Conservation (phyloP, 371 early-diverging fungal species). For the Mycotypha africana region DNA sequence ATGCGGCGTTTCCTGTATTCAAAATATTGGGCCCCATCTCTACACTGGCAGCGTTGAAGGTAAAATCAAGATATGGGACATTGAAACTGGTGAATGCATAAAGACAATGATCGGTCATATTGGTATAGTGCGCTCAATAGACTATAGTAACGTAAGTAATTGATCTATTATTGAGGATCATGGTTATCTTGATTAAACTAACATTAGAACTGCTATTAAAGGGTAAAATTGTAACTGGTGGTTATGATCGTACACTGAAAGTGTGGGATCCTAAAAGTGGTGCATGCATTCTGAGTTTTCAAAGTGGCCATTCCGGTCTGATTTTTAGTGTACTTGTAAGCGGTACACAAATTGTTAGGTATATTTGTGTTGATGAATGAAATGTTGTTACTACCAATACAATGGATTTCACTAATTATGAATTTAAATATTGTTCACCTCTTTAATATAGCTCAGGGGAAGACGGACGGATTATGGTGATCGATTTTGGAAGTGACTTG, state of each 20-base stretch:
- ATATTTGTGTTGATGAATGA: too few species aligned
- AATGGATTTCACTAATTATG: neutral
- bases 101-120: slow-evolving; percentile 79
- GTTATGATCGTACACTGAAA: slow-evolving; percentile 92
- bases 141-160: slow-evolving; percentile 54
- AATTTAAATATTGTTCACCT: neutral
- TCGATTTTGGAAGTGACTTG: slow-evolving; percentile 1
- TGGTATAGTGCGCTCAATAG: slow-evolving; percentile 90
- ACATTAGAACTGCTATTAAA: too few species aligned
- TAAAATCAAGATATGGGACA: slow-evolving; percentile 92
- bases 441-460: neutral
- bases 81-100: slow-evolving; percentile 70
- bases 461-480: slow-evolving; percentile 2
- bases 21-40: slow-evolving; percentile 79
- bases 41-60: slow-evolving; percentile 93
- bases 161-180: too few species aligned
- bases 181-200: too few species aligned
- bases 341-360: slow-evolving; percentile 67
- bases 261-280: slow-evolving; percentile 77
- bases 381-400: too few species aligned
- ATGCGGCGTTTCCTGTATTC: slow-evolving; percentile 92
- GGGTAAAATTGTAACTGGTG: slow-evolving; percentile 41
- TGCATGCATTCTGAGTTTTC: slow-evolving; percentile 50
- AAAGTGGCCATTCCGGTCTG: slow-evolving; percentile 82
- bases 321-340: slow-evolving; percentile 89